phyloP scores from a whole-genome alignment of 257 asterid species.

The Capsicum chinense region DNA sequence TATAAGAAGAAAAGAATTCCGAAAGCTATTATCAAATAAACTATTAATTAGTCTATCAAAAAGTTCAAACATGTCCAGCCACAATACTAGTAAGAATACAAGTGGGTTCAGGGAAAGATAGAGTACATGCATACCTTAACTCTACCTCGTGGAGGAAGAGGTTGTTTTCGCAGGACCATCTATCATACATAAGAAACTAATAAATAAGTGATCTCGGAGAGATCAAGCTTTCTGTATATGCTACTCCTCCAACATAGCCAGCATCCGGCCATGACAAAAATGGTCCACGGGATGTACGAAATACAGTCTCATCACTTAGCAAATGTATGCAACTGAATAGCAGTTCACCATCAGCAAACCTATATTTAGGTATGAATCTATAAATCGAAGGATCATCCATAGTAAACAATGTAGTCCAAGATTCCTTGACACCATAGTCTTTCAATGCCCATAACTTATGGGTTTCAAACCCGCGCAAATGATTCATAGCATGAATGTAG shows the following conservation, averaged over 20 bases:
- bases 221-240: not conserved
- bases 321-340: not conserved
- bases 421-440: slow-evolving; percentile 19
- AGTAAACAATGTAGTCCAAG: slow-evolving; percentile 8
- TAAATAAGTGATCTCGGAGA: not conserved
- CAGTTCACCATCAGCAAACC: not conserved
- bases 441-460: not conserved
- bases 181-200: not conserved
- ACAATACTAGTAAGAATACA: not conserved
- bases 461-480: not conserved
- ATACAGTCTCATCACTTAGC: not conserved
- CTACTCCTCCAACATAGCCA: not conserved
- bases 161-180: not conserved
- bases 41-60: not conserved
- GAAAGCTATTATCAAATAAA: too few species aligned
- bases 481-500: not conserved
- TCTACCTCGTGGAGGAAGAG: not conserved
- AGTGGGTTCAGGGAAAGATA: not conserved
- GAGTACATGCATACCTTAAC: not conserved
- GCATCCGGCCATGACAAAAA: not conserved
- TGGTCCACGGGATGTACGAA: not conserved
- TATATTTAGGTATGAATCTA: not conserved
- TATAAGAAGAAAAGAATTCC: too few species aligned
- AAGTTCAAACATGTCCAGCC: not conserved
- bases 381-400: not conserved